Evolutionary conservation across 78 protist species (phyloP), one percentile per base, ranked within the genome.

Genomic region (Andalucia godoyi): DNA sequence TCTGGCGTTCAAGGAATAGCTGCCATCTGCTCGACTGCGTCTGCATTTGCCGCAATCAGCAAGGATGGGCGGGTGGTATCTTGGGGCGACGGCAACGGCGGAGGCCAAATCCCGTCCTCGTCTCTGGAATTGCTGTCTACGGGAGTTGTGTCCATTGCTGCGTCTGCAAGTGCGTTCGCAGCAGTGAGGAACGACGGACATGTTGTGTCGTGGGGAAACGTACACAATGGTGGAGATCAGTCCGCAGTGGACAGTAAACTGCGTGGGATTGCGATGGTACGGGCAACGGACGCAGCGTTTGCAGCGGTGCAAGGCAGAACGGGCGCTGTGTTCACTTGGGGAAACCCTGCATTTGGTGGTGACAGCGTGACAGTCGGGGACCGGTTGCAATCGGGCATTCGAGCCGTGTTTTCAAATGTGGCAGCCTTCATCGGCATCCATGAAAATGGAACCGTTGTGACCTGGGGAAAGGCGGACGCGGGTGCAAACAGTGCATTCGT

Each of bases 311-410:
- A 7, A 21, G 9, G 10, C 7, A 40, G 45, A 12, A 58, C 10
- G 57, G 57, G 17, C 10, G 45, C 64, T 13, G 64, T 58, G 52
- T 33, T 58, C 10, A 58, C 38, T 23, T 58, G 64, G 64, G 64
- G 64, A 41, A 17, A 12, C 53, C 23, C 38, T 7, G 10, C 7
- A 21, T 8, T n/a, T 9, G 64, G 64, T 15, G 64, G 64, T 30
- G 15, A 10, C 45, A 10, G 10, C 23, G 45, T 18, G 15, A 58
- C 64, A 6, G 64, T 58, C 30, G 52, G 30, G 9, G 10, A 25
- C 8, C 10, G 13, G 45, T 23, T 58, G 45, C 25, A 10, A 23
- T 6, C 38, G 29, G 41, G 52, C 6, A 41, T 58, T 8, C 10
- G 9, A 7, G 64, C 52, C 10, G 64, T 17, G 41, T 12, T 36